Evolutionary conservation across 2,329 filamentous ascomycete genomes (phyloP).

Genomic region (Phialocephala subalpina): DNA sequence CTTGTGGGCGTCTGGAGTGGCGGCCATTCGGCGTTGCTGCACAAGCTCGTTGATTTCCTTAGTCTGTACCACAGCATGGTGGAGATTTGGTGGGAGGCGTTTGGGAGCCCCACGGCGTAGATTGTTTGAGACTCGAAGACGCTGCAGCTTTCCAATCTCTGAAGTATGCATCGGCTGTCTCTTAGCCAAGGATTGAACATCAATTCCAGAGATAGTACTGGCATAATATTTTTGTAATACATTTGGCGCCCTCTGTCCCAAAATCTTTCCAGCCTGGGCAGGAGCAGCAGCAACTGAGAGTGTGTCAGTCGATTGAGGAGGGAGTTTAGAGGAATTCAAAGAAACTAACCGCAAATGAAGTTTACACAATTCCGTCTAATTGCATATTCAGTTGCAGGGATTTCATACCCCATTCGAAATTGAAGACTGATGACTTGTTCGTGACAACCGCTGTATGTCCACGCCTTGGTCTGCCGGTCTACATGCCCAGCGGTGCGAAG

Average conservation of each 20-base stretch:
- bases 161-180: background rate
- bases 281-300: background rate
- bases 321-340: background rate
- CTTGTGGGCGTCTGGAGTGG: too few species aligned
- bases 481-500: background rate
- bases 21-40: too few species aligned
- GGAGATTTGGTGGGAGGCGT: background rate
- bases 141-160: background rate
- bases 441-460: background rate
- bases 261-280: background rate
- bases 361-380: background rate
- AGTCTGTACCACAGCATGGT: background rate
- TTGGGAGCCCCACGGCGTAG: background rate
- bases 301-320: background rate
- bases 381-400: background rate
- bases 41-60: background rate
- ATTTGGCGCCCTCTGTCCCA: background rate
- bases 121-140: background rate
- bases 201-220: background rate
- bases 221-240: background rate
- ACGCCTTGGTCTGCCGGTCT: background rate
- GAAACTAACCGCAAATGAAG: background rate
- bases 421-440: background rate
- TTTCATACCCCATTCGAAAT: slow-evolving; percentile 1
- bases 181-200: background rate